Conservation (phyloP, 306 rosid species). For the Cucurbita argyrosperma region DNA sequence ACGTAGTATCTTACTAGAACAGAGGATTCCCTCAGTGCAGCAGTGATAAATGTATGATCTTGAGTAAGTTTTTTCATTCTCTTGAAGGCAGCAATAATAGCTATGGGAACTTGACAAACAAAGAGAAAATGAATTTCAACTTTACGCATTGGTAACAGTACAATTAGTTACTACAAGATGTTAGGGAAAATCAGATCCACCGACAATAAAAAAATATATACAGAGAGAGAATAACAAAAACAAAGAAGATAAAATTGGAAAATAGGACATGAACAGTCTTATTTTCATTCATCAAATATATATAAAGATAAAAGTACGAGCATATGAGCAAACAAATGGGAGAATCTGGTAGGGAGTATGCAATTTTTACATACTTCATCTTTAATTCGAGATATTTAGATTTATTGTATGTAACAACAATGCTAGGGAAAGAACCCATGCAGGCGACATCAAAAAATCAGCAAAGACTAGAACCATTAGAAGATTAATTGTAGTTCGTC, state of each 20-base stretch:
- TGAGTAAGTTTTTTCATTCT: constrained; percentile 64
- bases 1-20: constrained; percentile 44
- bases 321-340: background rate
- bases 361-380: background rate
- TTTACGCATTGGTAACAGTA: background rate
- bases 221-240: background rate
- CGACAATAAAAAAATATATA: background rate
- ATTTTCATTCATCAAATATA: background rate
- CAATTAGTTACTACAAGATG: background rate
- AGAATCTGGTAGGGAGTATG: background rate
- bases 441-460: background rate
- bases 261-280: background rate
- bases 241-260: background rate
- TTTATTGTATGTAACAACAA: background rate
- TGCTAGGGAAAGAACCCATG: background rate
- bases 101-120: constrained; percentile 57
- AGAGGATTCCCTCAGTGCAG: constrained; percentile 72
- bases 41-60: constrained; percentile 35
- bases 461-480: background rate
- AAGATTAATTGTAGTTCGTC: background rate
- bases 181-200: background rate
- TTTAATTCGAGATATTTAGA: background rate
- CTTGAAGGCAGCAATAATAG: constrained; percentile 66
- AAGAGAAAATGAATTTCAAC: background rate
- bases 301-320: background rate